Evolutionary conservation across 768 basidiomycete species (phyloP).

Genomic region (Leucosporidium creatinivorum): DNA sequence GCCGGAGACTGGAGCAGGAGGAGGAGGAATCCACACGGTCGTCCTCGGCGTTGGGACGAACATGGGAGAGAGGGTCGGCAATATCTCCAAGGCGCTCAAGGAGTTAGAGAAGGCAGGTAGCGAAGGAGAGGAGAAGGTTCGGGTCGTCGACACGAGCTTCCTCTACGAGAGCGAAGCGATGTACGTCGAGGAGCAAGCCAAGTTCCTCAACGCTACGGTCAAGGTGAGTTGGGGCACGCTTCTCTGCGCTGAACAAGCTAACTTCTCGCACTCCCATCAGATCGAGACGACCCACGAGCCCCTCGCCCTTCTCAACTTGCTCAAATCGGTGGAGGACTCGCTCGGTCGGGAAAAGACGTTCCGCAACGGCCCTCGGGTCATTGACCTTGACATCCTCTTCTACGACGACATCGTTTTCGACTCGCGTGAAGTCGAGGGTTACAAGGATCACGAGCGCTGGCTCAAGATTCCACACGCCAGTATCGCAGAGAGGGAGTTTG

Average conservation of each 20-base stretch:
- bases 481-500: constrained; percentile 80
- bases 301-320: constrained; percentile 50
- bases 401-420: constrained; percentile 61
- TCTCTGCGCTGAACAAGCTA: background rate
- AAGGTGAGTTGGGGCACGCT: constrained; percentile 54
- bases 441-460: constrained; percentile 51
- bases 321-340: constrained; percentile 64
- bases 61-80: constrained; percentile 72
- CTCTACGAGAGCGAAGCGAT: constrained; percentile 90
- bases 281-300: constrained; percentile 67
- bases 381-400: constrained; percentile 81
- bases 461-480: constrained; percentile 79
- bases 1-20: background rate
- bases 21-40: constrained; percentile 42
- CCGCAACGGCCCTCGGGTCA: constrained; percentile 76
- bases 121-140: constrained; percentile 42
- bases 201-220: constrained; percentile 85
- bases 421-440: constrained; percentile 47
- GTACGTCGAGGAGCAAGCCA: constrained; percentile 86
- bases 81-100: constrained; percentile 70
- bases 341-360: constrained; percentile 74
- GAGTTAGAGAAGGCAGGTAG: constrained; percentile 51
- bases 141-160: constrained; percentile 70
- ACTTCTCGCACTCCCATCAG: constrained; percentile 45
- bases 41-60: constrained; percentile 84